Evolutionary conservation across 2,329 filamentous ascomycete species (phyloP), one percentile per base, ranked within the genome.

Genomic region (Sarocladiaceae sp.): DNA sequence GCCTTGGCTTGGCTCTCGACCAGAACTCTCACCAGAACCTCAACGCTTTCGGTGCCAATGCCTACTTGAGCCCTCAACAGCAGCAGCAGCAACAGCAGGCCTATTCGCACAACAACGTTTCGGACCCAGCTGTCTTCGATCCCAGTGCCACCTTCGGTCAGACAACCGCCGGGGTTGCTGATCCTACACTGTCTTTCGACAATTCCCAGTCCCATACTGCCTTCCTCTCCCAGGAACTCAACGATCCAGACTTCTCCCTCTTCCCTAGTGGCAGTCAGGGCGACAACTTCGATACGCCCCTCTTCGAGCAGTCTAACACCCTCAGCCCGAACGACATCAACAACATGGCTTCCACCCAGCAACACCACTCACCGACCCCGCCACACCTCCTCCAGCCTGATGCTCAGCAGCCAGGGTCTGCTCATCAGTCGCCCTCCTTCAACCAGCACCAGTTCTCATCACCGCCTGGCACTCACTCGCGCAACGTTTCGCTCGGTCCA

Each of bases 191-290:
- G 48, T 51, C 65, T 46, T 72, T 69, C 55, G 39, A 42, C 39
- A 66, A 63, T 47, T 53, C 61, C 27, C 68, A 71, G 50, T 54
- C 63, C 32, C 69, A 72, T 49, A 51, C 63, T 44, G 58, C 57
- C 53, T 78, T 72, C 51, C 57, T 82, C 33, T 66, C 70, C 33
- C 60, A 73, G 15, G 74, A 70, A 50, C 75, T 78, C 50, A 66
- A 65, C 58, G 66, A 69, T 55, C 66, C 65, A 48, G 80, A 85
- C 63, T 83, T 83, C 59, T 76, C 78, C 41, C 70, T 85, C 54
- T 88, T 85, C 55, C 74, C 80, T 3, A 65, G 71, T 41, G 68
- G 72, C 52, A 66, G 70, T 46, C 67, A 64, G 41, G 67, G 70
- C 49, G 74, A 80, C 49, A 76, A 79, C 55, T 79, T 82, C 56